phyloP scores from a whole-genome alignment of 768 basidiomycete genomes.

The Dictyophora rubrovolvata region DNA sequence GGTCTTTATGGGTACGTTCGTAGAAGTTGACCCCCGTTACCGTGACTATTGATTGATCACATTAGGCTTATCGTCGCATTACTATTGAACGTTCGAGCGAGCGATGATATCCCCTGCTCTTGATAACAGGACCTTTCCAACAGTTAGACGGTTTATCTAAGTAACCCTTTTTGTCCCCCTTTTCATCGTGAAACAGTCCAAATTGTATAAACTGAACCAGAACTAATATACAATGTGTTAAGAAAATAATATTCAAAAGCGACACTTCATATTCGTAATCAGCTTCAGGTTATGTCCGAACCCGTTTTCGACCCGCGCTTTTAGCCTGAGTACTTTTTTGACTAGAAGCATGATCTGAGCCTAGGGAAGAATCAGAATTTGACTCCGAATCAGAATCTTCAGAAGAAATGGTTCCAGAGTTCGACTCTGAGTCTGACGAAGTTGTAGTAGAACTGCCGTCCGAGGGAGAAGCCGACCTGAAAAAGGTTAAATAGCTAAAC shows the following conservation, averaged over 20 bases:
- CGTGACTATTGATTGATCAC: not conserved
- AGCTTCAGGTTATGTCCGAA: too few relatives aligned
- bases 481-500: constrained; percentile 15
- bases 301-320: too few relatives aligned
- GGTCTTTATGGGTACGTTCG: constrained; percentile 68
- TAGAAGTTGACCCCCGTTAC: not conserved
- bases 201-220: too few relatives aligned
- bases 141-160: too few relatives aligned
- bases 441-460: constrained; percentile 16
- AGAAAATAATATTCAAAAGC: too few relatives aligned
- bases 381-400: constrained; percentile 31
- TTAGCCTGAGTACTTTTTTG: too few relatives aligned
- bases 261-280: too few relatives aligned
- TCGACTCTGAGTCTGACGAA: constrained; percentile 34
- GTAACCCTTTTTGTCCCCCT: too few relatives aligned
- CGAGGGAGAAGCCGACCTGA: constrained; percentile 16
- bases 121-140: not conserved
- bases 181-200: too few relatives aligned
- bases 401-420: constrained; percentile 10
- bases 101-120: constrained; percentile 18
- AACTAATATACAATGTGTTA: too few relatives aligned
- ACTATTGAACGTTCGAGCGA: constrained; percentile 79
- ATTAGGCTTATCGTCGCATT: constrained; percentile 74
- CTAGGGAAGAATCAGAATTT: constrained; percentile 24
- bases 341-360: constrained; percentile 20